phyloP scores from a whole-genome alignment of 495 filamentous ascomycete species.

The Tuber aestivum region DNA sequence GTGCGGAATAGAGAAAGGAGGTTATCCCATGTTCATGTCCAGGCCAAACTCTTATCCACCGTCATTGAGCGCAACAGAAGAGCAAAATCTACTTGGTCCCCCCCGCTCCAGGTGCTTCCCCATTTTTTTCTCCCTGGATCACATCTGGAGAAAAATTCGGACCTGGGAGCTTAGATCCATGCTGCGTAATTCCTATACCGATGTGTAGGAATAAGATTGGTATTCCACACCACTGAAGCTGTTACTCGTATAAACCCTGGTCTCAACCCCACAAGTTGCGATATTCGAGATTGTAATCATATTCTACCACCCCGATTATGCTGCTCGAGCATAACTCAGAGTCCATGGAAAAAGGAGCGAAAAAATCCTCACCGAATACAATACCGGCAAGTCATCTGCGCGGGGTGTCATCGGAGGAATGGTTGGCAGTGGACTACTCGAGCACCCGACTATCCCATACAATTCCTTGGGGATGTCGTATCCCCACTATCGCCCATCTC shows the following conservation, averaged over 20 bases:
- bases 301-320: not conserved
- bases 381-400: too few species aligned
- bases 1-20: not conserved
- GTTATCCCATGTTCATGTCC: not conserved
- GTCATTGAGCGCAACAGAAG: not conserved
- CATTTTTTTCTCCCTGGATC: not conserved
- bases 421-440: too few species aligned
- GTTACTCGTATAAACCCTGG: not conserved
- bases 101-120: not conserved
- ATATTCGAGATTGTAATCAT: not conserved
- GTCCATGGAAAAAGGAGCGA: not conserved
- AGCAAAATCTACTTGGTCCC: not conserved
- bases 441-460: not conserved
- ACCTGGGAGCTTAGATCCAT: not conserved
- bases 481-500: not conserved
- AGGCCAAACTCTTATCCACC: not conserved
- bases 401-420: not conserved
- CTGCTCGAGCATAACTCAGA: not conserved
- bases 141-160: not conserved
- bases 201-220: not conserved
- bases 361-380: not conserved
- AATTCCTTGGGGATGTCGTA: not conserved
- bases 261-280: not conserved
- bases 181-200: not conserved
- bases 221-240: not conserved